Evolutionary conservation across 2,329 filamentous ascomycete species (phyloP).

Genomic region (Paecilomyces fulvus): DNA sequence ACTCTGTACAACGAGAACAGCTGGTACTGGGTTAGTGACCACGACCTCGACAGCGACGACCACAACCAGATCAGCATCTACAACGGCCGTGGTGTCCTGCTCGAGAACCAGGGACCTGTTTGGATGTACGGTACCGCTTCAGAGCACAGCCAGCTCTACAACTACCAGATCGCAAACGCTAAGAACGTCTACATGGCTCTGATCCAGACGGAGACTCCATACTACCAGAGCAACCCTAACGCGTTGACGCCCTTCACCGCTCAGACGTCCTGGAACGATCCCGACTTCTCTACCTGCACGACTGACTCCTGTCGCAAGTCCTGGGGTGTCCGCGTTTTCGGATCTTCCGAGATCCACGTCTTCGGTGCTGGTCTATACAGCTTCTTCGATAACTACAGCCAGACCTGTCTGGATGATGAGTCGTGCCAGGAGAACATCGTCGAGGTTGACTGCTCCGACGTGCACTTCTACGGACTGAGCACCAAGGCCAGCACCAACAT

Average conservation of each 20-base stretch:
- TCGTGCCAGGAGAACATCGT: constrained; percentile 74
- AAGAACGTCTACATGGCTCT: constrained; percentile 72
- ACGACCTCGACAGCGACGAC: constrained; percentile 69
- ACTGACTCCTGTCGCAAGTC: constrained; percentile 57
- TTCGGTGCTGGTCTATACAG: constrained; percentile 70
- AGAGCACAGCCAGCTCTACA: constrained; percentile 56
- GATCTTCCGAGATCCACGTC: constrained; percentile 59
- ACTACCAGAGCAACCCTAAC: constrained; percentile 75
- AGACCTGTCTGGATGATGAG: constrained; percentile 58
- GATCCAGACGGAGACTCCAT: constrained; percentile 83
- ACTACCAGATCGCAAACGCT: constrained; percentile 76
- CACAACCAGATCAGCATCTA: constrained; percentile 66
- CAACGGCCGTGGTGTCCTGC: constrained; percentile 74
- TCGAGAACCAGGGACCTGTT: constrained; percentile 69
- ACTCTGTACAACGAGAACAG: constrained; percentile 78
- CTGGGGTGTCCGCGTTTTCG: constrained; percentile 64
- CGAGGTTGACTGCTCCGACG: constrained; percentile 55
- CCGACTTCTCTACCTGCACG: constrained; percentile 58
- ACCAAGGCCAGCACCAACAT: constrained; percentile 70
- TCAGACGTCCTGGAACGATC: constrained; percentile 38
- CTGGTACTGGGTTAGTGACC: constrained; percentile 87
- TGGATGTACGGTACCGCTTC: constrained; percentile 72
- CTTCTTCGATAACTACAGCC: constrained; percentile 75
- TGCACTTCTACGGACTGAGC: constrained; percentile 60
- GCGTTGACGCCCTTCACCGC: constrained; percentile 45